Evolutionary conservation across 371 early-diverging fungal species (phyloP).

Genomic region (Mucor saturninus): DNA sequence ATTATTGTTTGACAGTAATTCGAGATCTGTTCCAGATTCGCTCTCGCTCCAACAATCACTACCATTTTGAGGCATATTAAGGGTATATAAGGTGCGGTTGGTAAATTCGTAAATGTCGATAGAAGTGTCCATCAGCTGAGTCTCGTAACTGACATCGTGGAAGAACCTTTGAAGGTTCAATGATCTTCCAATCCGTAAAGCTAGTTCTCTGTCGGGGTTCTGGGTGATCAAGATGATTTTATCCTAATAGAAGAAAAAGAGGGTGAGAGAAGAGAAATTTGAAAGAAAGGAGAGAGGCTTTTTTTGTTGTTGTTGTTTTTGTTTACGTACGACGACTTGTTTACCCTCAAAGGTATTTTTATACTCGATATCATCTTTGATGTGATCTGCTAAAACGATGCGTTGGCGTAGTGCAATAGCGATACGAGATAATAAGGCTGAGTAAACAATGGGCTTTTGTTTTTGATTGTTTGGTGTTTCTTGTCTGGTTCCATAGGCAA

Average conservation of each 20-base stretch:
- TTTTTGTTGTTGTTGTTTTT: not conserved
- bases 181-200: conserved; percentile 70
- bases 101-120: conserved; percentile 70
- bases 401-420: conserved; percentile 71
- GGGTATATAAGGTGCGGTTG: conserved; percentile 34
- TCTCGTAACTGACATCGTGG: conserved; percentile 72
- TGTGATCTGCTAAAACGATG: conserved; percentile 55
- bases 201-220: conserved; percentile 69
- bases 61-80: conserved; percentile 7
- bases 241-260: conserved; percentile 42
- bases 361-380: conserved; percentile 83
- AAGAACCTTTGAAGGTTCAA: conserved; percentile 73
- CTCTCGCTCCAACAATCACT: conserved; percentile 25
- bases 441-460: conserved; percentile 30
- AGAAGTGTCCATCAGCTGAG: conserved; percentile 64
- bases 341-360: conserved; percentile 81
- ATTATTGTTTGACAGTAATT: conserved; percentile 9
- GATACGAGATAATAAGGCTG: conserved; percentile 82
- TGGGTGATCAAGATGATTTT: conserved; percentile 54
- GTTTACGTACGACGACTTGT: conserved; percentile 70
- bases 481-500: conserved; percentile 33
- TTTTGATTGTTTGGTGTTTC: not conserved
- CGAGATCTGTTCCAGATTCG: conserved; percentile 12
- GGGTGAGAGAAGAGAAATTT: not conserved
- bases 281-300: not conserved